Conservation (phyloP, 2,329 filamentous ascomycete genomes). For the Cladosporium sp. region DNA sequence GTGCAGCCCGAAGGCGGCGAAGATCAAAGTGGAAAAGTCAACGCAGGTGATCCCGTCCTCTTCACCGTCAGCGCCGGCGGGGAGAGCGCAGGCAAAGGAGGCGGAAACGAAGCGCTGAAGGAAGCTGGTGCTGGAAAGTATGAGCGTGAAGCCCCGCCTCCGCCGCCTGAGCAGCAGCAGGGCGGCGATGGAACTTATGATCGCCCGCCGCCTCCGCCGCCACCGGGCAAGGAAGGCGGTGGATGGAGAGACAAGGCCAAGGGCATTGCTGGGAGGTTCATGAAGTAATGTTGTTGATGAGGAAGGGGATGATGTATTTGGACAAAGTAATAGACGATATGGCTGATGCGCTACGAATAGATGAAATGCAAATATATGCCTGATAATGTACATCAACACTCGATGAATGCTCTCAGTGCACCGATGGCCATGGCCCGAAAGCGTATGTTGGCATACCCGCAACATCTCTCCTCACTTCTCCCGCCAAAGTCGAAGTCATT, state of each 20-base stretch:
- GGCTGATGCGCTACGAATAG: neutral
- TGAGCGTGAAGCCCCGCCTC: constrained; percentile 12
- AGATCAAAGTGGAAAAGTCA: constrained; percentile 57
- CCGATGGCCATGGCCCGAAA: too few species aligned
- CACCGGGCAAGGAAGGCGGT: constrained; percentile 7
- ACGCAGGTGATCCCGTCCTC: constrained; percentile 47
- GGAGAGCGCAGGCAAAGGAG: constrained; percentile 23
- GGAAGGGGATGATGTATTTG: neutral
- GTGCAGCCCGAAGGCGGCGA: constrained; percentile 60
- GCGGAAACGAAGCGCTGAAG: constrained; percentile 4
- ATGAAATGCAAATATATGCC: neutral
- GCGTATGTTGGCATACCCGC: too few species aligned
- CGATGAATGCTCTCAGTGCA: too few species aligned
- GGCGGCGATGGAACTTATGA: constrained; percentile 13
- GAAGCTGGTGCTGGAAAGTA: constrained; percentile 2
- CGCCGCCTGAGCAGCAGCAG: constrained; percentile 4
- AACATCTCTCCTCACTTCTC: too few species aligned
- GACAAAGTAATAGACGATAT: neutral
- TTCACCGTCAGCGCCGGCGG: constrained; percentile 53
- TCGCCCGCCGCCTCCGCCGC: constrained; percentile 23
- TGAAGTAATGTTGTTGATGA: constrained; percentile 20
- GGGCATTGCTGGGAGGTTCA: constrained; percentile 24
- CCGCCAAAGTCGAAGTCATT: too few species aligned
- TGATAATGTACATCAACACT: neutral
- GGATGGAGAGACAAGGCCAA: constrained; percentile 23